phyloP scores from a whole-genome alignment of 2,329 filamentous ascomycete genomes.

The Penicillium sp. region DNA sequence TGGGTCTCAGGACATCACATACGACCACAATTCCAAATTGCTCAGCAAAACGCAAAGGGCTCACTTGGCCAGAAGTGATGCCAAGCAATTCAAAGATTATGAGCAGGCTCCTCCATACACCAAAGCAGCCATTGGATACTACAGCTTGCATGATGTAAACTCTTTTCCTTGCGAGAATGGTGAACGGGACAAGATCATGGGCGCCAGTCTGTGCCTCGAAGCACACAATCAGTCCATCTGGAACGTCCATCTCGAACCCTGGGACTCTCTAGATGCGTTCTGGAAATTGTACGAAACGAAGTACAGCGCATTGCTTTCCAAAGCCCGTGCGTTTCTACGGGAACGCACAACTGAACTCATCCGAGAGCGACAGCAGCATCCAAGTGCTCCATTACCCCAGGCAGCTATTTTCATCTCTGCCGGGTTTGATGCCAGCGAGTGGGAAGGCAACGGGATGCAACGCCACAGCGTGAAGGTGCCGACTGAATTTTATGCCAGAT shows the following conservation, averaged over 20 bases:
- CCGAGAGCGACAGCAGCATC: constrained; percentile 51
- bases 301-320: constrained; percentile 75
- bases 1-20: constrained; percentile 91
- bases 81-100: constrained; percentile 1
- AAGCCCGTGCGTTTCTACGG: constrained; percentile 74
- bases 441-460: constrained; percentile 91
- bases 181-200: constrained; percentile 90
- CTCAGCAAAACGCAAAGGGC: constrained; percentile 61
- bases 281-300: constrained; percentile 82
- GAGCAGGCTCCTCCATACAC: constrained; percentile 64
- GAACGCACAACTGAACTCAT: constrained; percentile 67
- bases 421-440: constrained; percentile 95
- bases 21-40: constrained; percentile 72
- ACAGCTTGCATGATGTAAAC: constrained; percentile 96
- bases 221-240: constrained; percentile 92
- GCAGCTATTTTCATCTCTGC: constrained; percentile 93
- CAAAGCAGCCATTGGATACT: constrained; percentile 88
- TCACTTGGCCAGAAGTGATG: background rate
- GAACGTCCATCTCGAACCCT: constrained; percentile 91
- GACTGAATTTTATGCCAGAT: constrained; percentile 90
- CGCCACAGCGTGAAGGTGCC: constrained; percentile 93
- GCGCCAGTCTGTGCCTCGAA: constrained; percentile 90
- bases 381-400: constrained; percentile 63
- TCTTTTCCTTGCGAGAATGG: constrained; percentile 94
- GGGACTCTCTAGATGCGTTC: constrained; percentile 71